Percentiles rank a stretch among this genome's conserved stretches.
phyloP scores from a whole-genome alignment of 176 grass and related monocot species.

The Aegilops sharonensis region DNA sequence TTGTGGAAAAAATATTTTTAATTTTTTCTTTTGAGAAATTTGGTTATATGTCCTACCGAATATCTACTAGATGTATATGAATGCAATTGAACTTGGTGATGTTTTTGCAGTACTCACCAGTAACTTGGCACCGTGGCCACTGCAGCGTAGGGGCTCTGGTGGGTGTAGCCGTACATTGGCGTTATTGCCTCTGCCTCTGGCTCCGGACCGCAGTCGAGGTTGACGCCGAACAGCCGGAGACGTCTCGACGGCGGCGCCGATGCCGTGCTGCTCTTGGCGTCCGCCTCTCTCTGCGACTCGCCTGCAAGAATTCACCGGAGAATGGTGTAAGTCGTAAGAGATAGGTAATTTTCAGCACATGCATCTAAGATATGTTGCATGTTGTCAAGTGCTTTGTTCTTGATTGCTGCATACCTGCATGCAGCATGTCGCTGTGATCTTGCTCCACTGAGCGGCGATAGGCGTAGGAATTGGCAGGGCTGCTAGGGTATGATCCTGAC shows the following conservation, averaged over 20 bases:
- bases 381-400: constrained; percentile 5
- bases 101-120: constrained; percentile 46
- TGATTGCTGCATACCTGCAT: constrained; percentile 39
- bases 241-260: constrained; percentile 43
- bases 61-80: background rate
- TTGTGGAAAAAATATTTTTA: constrained; percentile 12
- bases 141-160: constrained; percentile 55
- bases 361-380: background rate
- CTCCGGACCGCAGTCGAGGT: constrained; percentile 72
- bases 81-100: constrained; percentile 11
- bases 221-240: constrained; percentile 88
- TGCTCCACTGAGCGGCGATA: constrained; percentile 31
- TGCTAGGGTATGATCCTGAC: constrained; percentile 50
- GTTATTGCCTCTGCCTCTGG: constrained; percentile 43
- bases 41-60: background rate
- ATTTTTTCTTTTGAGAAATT: background rate
- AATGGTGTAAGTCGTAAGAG: constrained; percentile 15
- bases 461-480: constrained; percentile 49
- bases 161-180: constrained; percentile 49
- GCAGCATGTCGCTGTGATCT: constrained; percentile 41
- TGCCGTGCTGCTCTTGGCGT: constrained; percentile 41
- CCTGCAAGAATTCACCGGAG: constrained; percentile 24
- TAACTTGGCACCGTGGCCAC: constrained; percentile 47
- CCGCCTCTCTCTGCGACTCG: constrained; percentile 28
- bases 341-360: background rate